phyloP scores from a whole-genome alignment of 306 rosid species.

The Gastrolobium bilobum region DNA sequence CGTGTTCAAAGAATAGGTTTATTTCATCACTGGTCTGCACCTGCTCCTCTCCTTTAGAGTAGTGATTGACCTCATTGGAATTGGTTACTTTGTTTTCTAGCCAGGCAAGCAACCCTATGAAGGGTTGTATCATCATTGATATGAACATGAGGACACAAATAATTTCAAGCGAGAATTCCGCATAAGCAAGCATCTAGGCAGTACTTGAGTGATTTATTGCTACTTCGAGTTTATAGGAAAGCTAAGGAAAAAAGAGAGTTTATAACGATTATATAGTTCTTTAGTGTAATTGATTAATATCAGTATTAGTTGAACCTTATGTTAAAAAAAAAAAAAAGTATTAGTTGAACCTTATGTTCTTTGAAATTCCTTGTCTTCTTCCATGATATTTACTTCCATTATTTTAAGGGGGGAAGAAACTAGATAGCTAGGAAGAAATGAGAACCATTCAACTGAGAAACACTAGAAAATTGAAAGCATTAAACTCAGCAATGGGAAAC shows the following conservation, averaged over 20 bases:
- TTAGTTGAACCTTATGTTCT: too few species aligned
- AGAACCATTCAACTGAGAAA: constrained; percentile 38
- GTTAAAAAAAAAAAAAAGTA: too few species aligned
- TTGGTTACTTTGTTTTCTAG: constrained; percentile 35
- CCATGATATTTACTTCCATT: constrained; percentile 30
- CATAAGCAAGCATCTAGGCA: constrained; percentile 37
- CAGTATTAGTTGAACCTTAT: neutral
- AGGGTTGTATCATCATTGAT: constrained; percentile 14
- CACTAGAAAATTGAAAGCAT: neutral
- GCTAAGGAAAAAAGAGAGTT: constrained; percentile 2
- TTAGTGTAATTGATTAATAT: neutral
- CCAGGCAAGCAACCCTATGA: constrained; percentile 40
- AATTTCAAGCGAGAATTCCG: constrained; percentile 13
- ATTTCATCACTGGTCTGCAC: constrained; percentile 2
- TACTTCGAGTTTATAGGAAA: neutral
- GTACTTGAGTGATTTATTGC: neutral
- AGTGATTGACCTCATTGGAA: constrained; percentile 16
- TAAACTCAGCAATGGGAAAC: neutral
- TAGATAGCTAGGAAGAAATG: neutral
- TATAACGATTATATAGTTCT: constrained; percentile 3
- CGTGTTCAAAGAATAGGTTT: constrained; percentile 4
- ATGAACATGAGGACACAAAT: constrained; percentile 28
- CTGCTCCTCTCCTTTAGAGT: constrained; percentile 2
- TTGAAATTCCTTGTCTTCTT: constrained; percentile 41
- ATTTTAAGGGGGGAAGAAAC: constrained; percentile 4